phyloP scores from a whole-genome alignment of 2,329 filamentous ascomycete species.

The Pestalotiopsis sp. region DNA sequence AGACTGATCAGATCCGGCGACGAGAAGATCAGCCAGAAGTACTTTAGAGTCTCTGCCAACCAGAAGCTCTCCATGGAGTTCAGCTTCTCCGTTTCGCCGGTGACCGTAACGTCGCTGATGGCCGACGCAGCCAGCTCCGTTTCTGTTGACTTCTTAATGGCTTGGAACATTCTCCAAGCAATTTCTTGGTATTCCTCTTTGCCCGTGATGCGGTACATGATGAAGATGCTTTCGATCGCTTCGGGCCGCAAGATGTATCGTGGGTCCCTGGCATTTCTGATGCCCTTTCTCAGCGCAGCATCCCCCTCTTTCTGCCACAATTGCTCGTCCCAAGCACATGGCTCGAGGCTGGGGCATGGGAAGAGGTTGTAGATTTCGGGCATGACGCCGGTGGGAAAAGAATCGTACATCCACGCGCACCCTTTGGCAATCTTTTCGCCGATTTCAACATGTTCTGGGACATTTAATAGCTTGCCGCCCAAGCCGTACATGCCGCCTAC shows the following conservation, averaged over 20 bases:
- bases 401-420: conserved; percentile 60
- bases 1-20: conserved; percentile 64
- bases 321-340: conserved; percentile 44
- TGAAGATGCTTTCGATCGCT: conserved; percentile 54
- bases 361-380: conserved; percentile 55
- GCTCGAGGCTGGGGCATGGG: conserved; percentile 38
- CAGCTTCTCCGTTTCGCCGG: conserved; percentile 40
- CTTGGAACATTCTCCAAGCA: conserved; percentile 55
- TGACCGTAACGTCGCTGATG: conserved; percentile 50
- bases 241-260: conserved; percentile 54
- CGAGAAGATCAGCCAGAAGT: conserved; percentile 73
- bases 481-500: conserved; percentile 50
- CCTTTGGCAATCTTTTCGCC: conserved; percentile 52
- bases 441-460: conserved; percentile 45
- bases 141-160: conserved; percentile 45
- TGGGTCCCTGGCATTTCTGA: conserved; percentile 56
- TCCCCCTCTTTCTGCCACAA: conserved; percentile 24
- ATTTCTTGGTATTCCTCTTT: conserved; percentile 47
- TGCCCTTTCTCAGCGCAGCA: conserved; percentile 52
- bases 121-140: conserved; percentile 50
- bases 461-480: conserved; percentile 44
- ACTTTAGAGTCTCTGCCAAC: conserved; percentile 74
- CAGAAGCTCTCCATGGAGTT: conserved; percentile 63
- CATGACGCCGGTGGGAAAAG: conserved; percentile 59
- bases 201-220: conserved; percentile 55